Evolutionary conservation across 192 early-diverging fungal species (phyloP).

Genomic region (Linnemannia exigua): DNA sequence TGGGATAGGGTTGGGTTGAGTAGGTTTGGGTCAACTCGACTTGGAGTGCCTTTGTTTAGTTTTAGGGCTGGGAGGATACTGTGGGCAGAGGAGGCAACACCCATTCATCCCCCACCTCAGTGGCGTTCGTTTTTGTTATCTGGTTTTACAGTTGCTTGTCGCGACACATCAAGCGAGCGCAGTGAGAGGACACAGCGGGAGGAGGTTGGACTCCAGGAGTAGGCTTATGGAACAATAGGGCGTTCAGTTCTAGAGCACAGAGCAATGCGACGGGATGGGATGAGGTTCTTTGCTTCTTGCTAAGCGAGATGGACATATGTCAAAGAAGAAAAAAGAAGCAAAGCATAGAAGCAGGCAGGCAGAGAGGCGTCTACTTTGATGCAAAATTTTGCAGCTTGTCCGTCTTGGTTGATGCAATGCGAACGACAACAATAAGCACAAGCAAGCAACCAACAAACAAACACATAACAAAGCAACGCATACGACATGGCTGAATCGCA

Average conservation of each 20-base stretch:
- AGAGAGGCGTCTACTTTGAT: constrained; percentile 1
- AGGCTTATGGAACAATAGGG: neutral
- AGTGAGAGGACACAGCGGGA: neutral
- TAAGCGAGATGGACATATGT: neutral
- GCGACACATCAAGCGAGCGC: neutral
- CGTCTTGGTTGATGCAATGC: neutral
- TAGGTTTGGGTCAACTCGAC: neutral
- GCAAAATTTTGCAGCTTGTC: neutral
- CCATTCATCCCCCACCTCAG: neutral
- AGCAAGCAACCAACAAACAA: neutral
- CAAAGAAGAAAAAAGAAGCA: neutral
- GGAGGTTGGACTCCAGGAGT: neutral
- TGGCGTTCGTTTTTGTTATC: neutral
- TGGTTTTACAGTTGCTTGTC: neutral
- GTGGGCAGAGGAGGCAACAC: neutral
- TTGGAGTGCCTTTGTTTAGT: neutral
- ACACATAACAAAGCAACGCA: neutral
- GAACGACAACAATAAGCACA: neutral
- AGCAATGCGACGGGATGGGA: neutral
- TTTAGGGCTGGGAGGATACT: neutral
- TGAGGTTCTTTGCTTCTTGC: neutral
- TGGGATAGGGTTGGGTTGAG: neutral
- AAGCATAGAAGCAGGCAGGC: neutral
- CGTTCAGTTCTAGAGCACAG: neutral
- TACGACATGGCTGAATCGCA: neutral